phyloP scores from a whole-genome alignment of 2,329 filamentous ascomycete species.

The Fusarium drepaniforme region DNA sequence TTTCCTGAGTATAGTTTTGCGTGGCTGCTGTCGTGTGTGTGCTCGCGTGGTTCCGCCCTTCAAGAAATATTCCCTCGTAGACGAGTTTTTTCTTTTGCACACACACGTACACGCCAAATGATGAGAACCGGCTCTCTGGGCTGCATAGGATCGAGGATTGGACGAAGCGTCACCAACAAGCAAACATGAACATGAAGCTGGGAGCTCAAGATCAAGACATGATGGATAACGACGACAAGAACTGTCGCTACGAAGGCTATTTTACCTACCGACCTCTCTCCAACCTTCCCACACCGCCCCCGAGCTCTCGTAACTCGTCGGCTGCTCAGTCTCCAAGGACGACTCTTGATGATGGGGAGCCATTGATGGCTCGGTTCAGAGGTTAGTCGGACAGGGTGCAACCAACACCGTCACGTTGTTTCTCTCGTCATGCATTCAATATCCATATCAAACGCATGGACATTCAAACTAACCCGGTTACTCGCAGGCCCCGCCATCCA shows the following conservation, averaged over 20 bases:
- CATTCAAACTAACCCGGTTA: slow-evolving; percentile 21
- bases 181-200: slow-evolving; percentile 42
- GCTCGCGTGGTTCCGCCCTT: slow-evolving; percentile 43
- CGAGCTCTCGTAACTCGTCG: slow-evolving; percentile 61
- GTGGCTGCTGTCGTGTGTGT: slow-evolving; percentile 38
- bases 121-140: slow-evolving; percentile 39
- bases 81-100: slow-evolving; percentile 24
- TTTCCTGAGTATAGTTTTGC: slow-evolving; percentile 29
- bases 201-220: slow-evolving; percentile 15
- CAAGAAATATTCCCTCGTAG: slow-evolving; percentile 33
- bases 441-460: not conserved
- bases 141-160: slow-evolving; percentile 36
- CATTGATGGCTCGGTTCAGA: slow-evolving; percentile 53
- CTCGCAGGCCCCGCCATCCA: slow-evolving; percentile 72
- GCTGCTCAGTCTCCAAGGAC: slow-evolving; percentile 58
- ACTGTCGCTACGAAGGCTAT: slow-evolving; percentile 57
- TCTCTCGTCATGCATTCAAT: slow-evolving; percentile 9
- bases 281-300: slow-evolving; percentile 75
- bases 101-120: slow-evolving; percentile 34
- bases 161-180: slow-evolving; percentile 30
- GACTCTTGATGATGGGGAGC: slow-evolving; percentile 58
- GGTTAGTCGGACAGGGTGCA: slow-evolving; percentile 47
- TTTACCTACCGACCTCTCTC: slow-evolving; percentile 77
- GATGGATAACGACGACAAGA: slow-evolving; percentile 31
- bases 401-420: slow-evolving; percentile 19